Evolutionary conservation across 805 yeast species (phyloP).

Genomic region (Huiozyma sinensis): DNA sequence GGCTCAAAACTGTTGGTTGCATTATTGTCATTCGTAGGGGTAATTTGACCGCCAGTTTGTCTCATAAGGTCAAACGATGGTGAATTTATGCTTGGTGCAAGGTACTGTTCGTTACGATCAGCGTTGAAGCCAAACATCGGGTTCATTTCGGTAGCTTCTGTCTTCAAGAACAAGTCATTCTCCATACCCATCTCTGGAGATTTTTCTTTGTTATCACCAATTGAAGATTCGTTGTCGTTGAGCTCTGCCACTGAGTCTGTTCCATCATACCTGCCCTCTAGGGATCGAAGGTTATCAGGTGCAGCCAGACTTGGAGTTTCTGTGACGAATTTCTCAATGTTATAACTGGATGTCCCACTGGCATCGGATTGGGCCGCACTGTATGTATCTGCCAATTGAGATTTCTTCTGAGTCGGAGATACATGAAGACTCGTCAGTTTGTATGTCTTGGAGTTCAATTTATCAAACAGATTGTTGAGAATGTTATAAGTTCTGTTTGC

Average conservation of each 20-base stretch:
- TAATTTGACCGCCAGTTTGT: neutral
- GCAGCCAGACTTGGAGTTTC: neutral
- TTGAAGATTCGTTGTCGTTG: no score
- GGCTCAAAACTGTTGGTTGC: no score
- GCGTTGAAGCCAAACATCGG: constrained; percentile 4
- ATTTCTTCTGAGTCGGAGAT: constrained; percentile 1
- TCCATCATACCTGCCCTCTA: no score
- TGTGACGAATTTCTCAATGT: constrained; percentile 1
- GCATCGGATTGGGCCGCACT: neutral
- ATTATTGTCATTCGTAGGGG: neutral
- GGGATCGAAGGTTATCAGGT: neutral
- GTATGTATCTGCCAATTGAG: neutral
- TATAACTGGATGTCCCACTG: neutral
- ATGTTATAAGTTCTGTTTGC: constrained; percentile 73
- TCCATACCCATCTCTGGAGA: neutral
- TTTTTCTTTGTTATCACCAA: neutral
- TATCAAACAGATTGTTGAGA: constrained; percentile 70
- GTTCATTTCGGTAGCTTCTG: neutral
- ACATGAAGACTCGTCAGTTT: constrained; percentile 25
- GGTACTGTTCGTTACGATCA: constrained; percentile 1
- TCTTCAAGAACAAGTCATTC: constrained; percentile 2
- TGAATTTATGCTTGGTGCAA: neutral
- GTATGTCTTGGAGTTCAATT: constrained; percentile 63
- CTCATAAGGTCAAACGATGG: neutral
- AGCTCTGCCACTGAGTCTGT: no score